These are phyloP conservation scores for Noccaea bulbosa DNA, from an alignment of 345 rosid species.

Conservation along the genomic window DNA sequence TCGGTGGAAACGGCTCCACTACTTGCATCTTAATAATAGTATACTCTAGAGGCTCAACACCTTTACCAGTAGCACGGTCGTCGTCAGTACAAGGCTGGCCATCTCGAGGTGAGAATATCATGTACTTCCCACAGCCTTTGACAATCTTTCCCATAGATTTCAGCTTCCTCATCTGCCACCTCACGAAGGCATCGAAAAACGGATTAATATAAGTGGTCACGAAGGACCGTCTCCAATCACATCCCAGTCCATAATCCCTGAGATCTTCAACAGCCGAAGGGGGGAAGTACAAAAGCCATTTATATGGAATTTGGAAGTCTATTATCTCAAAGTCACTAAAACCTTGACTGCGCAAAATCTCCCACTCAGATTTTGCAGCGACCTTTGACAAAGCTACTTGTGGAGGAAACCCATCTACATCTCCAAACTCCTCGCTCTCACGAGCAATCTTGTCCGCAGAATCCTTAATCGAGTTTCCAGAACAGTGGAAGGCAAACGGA, in stretches of 20 bases:
- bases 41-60: no score
- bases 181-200: no score
- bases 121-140: no score
- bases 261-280: conserved; percentile 77
- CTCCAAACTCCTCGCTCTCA: conserved; percentile 49
- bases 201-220: no score
- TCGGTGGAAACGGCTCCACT: conserved; percentile 64
- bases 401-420: no score
- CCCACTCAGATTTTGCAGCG: conserved; percentile 90
- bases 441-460: conserved; percentile 88
- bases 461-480: conserved; percentile 98
- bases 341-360: conserved; percentile 93
- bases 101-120: no score
- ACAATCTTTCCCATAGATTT: no score
- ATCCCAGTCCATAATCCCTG: conserved; percentile 50
- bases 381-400: conserved; percentile 50
- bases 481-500: conserved; percentile 91
- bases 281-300: conserved; percentile 83
- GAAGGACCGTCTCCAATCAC: no score
- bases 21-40: conserved; percentile 31
- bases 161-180: no score
- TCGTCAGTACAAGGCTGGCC: no score
- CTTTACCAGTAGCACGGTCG: no score
- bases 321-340: conserved; percentile 70
- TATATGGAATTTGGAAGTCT: conserved; percentile 66